Conservation (phyloP, 441 rosid genomes). For the Euphorbia schlechtendalii region DNA sequence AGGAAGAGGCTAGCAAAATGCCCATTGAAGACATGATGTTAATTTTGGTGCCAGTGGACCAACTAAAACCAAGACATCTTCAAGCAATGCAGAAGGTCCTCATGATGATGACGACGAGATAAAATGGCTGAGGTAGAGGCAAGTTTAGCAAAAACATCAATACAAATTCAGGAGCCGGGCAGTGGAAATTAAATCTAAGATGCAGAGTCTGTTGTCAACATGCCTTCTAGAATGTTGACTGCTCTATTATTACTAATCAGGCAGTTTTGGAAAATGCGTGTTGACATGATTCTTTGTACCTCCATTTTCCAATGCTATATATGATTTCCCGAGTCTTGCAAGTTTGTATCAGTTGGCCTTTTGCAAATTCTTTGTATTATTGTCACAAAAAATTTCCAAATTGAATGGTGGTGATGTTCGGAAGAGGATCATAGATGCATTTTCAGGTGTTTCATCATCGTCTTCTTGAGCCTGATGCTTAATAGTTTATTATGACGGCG, state of each 20-base stretch:
- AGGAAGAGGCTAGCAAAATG: constrained; percentile 68
- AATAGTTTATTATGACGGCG: too few species aligned
- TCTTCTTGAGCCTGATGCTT: too few species aligned
- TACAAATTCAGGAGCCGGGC: constrained; percentile 52
- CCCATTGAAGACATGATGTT: constrained; percentile 58
- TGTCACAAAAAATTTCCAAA: neutral
- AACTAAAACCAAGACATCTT: constrained; percentile 22
- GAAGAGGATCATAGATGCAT: neutral
- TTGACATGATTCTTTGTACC: neutral
- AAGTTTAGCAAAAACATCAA: constrained; percentile 73
- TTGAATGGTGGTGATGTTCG: neutral
- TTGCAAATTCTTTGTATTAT: neutral
- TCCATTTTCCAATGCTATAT: too few species aligned
- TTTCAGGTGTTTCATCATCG: too few species aligned
- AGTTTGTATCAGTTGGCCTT: neutral
- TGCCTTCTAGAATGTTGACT: constrained; percentile 24
- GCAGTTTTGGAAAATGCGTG: neutral
- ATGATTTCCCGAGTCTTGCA: neutral
- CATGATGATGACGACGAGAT: constrained; percentile 25
- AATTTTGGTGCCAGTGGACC: constrained; percentile 24
- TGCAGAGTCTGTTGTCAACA: constrained; percentile 23
- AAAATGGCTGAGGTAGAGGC: constrained; percentile 90
- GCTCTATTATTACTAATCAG: too few species aligned
- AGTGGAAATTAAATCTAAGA: constrained; percentile 4
- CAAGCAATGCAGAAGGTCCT: constrained; percentile 16